Evolutionary conservation across 2,329 filamentous ascomycete genomes (phyloP).

Genomic region (Pyrenophora graminea): DNA sequence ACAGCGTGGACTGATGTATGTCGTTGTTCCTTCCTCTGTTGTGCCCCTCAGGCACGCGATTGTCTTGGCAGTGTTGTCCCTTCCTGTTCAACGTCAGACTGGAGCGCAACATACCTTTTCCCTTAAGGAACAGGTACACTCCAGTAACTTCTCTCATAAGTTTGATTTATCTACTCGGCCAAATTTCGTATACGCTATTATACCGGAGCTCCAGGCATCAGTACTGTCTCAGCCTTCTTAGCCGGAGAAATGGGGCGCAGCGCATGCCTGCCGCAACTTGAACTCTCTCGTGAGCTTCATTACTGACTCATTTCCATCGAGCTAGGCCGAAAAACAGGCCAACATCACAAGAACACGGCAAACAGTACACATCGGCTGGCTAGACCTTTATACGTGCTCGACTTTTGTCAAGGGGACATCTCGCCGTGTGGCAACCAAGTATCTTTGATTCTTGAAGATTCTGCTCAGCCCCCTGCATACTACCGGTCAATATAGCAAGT

Average conservation of each 20-base stretch:
- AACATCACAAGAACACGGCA: conserved; percentile 23
- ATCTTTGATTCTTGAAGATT: neutral
- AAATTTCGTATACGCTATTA: conserved; percentile 1
- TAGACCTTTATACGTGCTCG: conserved; percentile 11
- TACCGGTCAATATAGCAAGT: conserved; percentile 8
- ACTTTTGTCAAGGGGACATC: conserved; percentile 6
- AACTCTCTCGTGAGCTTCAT: neutral
- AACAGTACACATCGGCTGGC: conserved; percentile 23
- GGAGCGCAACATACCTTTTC: conserved; percentile 7
- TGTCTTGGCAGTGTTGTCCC: conserved; percentile 10
- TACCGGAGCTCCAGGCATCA: conserved; percentile 28
- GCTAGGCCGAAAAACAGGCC: conserved; percentile 32
- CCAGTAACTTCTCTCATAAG: neutral
- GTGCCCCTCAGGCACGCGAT: conserved; percentile 27
- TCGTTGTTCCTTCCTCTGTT: conserved; percentile 32
- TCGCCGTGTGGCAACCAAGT: neutral
- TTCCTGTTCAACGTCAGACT: conserved; percentile 13
- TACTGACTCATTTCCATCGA: conserved; percentile 22
- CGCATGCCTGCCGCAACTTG: conserved; percentile 13
- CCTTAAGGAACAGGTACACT: neutral
- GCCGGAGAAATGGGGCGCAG: conserved; percentile 29
- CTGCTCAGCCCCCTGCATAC: conserved; percentile 19
- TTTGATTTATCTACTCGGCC: neutral
- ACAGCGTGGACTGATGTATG: conserved; percentile 41
- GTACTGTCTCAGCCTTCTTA: conserved; percentile 30